Conservation (phyloP, 129 eudicot species). For the Pulicaria dysenterica region DNA sequence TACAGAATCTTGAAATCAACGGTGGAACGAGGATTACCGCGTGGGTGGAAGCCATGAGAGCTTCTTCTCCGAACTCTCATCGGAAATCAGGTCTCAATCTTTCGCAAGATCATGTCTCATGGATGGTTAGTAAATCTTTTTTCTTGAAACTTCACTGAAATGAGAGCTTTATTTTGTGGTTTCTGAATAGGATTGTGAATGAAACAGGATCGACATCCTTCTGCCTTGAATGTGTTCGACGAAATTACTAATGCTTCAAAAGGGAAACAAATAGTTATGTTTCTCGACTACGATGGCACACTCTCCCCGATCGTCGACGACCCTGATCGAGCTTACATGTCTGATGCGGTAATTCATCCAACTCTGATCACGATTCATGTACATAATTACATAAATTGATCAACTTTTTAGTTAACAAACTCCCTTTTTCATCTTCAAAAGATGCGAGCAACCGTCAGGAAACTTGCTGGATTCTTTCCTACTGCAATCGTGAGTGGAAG, state of each 20-base stretch:
- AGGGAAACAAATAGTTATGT: conserved; percentile 94
- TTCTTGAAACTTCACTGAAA: background rate
- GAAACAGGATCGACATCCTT: conserved; percentile 76
- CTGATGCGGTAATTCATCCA: conserved; percentile 60
- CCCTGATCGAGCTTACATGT: conserved; percentile 95
- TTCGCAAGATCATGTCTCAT: conserved; percentile 48
- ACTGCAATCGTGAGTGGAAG: conserved; percentile 98
- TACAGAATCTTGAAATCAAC: conserved; percentile 70
- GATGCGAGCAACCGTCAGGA: conserved; percentile 90
- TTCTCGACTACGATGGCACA: conserved; percentile 92
- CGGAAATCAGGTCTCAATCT: conserved; percentile 33
- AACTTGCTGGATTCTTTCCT: conserved; percentile 81
- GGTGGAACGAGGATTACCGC: conserved; percentile 58
- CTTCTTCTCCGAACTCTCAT: conserved; percentile 84
- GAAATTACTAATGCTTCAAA: conserved; percentile 79
- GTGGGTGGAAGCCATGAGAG: conserved; percentile 97
- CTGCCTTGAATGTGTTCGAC: conserved; percentile 83
- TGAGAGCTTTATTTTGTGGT: background rate
- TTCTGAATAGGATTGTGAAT: conserved; percentile 20
- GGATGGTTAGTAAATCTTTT: conserved; percentile 51
- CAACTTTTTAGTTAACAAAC: background rate
- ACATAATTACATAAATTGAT: background rate
- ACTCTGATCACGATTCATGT: background rate
- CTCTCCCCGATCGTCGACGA: conserved; percentile 94
- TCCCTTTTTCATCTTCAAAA: conserved; percentile 20